phyloP scores from a whole-genome alignment of 2,329 filamentous ascomycete genomes.

The Lecanoromycetidae sp. region DNA sequence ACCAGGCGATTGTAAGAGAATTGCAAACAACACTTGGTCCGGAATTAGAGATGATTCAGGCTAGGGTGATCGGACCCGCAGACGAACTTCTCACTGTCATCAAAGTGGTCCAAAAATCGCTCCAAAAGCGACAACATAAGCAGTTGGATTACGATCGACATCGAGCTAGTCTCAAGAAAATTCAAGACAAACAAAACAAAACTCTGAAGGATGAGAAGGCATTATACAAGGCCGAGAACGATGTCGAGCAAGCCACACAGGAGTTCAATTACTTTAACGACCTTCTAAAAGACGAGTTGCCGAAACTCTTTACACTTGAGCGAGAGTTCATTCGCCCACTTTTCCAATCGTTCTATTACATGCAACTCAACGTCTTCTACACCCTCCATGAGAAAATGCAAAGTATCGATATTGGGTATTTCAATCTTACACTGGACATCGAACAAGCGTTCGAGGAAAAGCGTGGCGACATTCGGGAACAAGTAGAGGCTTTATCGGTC shows the following conservation, averaged over 20 bases:
- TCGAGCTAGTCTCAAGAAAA: constrained; percentile 71
- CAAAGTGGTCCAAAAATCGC: constrained; percentile 84
- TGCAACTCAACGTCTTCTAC: constrained; percentile 99
- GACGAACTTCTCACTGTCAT: constrained; percentile 90
- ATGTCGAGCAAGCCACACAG: constrained; percentile 80
- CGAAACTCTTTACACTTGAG: constrained; percentile 80
- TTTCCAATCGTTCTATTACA: constrained; percentile 99
- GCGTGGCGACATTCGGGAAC: constrained; percentile 75
- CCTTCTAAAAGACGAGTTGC: constrained; percentile 87
- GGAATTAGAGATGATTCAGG: constrained; percentile 96
- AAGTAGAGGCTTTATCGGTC: constrained; percentile 74
- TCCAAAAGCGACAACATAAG: constrained; percentile 88
- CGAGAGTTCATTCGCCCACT: constrained; percentile 90
- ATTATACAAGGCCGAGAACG: constrained; percentile 86
- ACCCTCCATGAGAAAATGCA: constrained; percentile 98
- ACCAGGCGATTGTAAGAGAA: constrained; percentile 80
- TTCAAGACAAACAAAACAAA: constrained; percentile 97
- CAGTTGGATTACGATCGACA: constrained; percentile 92
- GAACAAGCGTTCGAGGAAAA: constrained; percentile 85
- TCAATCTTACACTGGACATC: constrained; percentile 80
- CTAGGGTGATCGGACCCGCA: constrained; percentile 77
- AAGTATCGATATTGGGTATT: constrained; percentile 91
- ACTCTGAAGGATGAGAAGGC: constrained; percentile 94
- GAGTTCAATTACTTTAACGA: constrained; percentile 99
- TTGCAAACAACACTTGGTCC: constrained; percentile 78